Evolutionary conservation across 257 asterid species (phyloP), one percentile per base, ranked within the genome.

Genomic region (Solanum stenotomum): DNA sequence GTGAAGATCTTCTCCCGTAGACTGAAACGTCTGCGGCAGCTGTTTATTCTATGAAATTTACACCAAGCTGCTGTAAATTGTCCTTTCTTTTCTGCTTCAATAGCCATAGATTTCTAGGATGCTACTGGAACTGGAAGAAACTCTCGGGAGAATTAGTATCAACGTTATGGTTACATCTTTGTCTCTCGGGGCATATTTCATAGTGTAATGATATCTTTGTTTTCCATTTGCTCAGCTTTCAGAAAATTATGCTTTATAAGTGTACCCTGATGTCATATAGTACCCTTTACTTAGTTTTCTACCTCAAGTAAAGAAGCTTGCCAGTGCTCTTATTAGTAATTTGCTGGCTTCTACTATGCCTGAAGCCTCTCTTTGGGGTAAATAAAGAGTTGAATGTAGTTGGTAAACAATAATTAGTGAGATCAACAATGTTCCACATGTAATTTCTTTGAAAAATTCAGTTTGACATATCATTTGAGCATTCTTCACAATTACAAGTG

Each of bases 1-100:
- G 84, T 23, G 94, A 91, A 9, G 88, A 87, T 90, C 87, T 87
- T 83, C 83, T 59, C 68, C 68, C 42, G 2, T 81, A 81, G 85
- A 81, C 68, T 46, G 68, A 29, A 81, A 29, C 18, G 38, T 79
- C 38, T 10, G 12, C 65, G 1, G 38, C 38, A 79, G 85, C 85
- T 79, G 65, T 18, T 44, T 42, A 27, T 27, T 79, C 65, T 42
- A 15, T 29, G 85, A 22, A 29, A 46, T 81, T 77, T 38, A 18
- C 42, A 46, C 8, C 68, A 29, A 10, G 85, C 68, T 27, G 85
- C 68, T 46, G 42, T 35, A 11, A 46, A 11, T 81, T 46, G 38
- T 46, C 42, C 29, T 29, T 29, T 29, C 85, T 81, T 81, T 81
- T 81, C 68, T 29, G 3, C 18, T 46, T 46, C 27, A 44, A 15